phyloP scores from a whole-genome alignment of 2,329 filamentous ascomycete species.

The Phyllosticta citrichinensis region DNA sequence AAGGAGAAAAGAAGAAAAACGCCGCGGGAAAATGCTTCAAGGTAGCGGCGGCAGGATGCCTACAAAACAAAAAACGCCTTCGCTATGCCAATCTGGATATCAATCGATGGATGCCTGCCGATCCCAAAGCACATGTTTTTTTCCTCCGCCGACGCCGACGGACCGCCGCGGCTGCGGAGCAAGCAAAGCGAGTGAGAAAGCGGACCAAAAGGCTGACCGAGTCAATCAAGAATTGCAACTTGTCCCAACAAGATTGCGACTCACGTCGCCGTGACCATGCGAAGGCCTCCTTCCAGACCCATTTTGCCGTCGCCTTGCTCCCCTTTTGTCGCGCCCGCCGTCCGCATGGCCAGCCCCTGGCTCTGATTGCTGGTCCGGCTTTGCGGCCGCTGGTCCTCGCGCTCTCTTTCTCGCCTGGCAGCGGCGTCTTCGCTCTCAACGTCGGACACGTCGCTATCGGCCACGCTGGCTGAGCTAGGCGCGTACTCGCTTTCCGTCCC shows the following conservation, averaged over 20 bases:
- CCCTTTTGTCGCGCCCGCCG: neutral
- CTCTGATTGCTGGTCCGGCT: conserved; percentile 1
- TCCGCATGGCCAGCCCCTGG: conserved; percentile 6
- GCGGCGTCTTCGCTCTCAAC: neutral
- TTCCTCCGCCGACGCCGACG: neutral
- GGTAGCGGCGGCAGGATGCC: too few relatives aligned
- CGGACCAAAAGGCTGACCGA: neutral
- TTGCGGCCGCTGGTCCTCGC: neutral
- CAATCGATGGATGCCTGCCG: neutral
- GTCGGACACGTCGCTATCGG: conserved; percentile 1
- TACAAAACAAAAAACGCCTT: neutral
- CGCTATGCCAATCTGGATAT: conserved; percentile 1
- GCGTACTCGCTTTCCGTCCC: conserved; percentile 8
- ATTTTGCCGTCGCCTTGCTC: neutral
- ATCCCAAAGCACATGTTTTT: neutral
- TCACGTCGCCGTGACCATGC: conserved; percentile 8
- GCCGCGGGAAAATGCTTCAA: too few relatives aligned
- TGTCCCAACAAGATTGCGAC: neutral
- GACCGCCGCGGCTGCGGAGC: neutral
- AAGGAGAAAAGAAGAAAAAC: neutral
- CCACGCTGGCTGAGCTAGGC: conserved; percentile 1
- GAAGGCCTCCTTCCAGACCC: neutral
- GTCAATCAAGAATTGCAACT: neutral
- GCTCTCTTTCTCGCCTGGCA: neutral
- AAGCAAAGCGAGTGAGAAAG: neutral